Evolutionary conservation across 306 rosid genomes (phyloP), one percentile per base, ranked within the genome.

Genomic region (Castanopsis chinensis): DNA sequence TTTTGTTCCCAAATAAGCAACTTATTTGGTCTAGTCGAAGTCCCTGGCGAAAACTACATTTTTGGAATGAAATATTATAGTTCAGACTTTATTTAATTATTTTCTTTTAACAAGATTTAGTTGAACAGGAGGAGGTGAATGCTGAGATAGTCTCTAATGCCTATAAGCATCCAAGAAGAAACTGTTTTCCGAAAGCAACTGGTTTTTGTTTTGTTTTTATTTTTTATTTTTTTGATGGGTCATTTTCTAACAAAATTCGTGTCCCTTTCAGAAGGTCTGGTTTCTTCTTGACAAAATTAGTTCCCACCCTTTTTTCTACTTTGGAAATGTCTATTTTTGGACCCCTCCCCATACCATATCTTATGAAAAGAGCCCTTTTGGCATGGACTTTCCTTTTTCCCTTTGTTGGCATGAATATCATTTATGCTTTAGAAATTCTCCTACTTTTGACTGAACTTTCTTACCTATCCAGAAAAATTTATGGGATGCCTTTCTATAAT

Each of bases 371-470:
- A 83, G 85, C 41, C 85, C 76, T 76, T 80, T 82, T 92, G 90
- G 89, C 90, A 87, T 85, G 81, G 84, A 82, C 75, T 86, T 87
- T 81, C 82, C 60, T 45, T 82, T 30, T 87, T 49, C 85, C 89
- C 91, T 92, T 92, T 90, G 90, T 85, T 80, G 89, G 91, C 92
- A 86, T 88, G 92, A 72, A 89, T 76, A 75, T 83, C 81, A 76
- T 79, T 82, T 64, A 53, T 74, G 79, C 81, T 79, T 82, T 76
- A 68, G 51, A 82, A 75, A 72, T 83, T 78, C 88, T 83, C 76
- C 41, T 58, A 45, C 84, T 76, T 90, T 90, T 93, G 91, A 92
- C 96, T 90, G 17, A 64, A 55, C 91, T 84, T 77, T 89, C 81
- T 64, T 82, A 35, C 63, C 76, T 77, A 79, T 75, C 77, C 63